These are phyloP conservation scores for Cavenderia fasciculata DNA, from an alignment of 78 protist genomes.

Conservation along the genomic window DNA sequence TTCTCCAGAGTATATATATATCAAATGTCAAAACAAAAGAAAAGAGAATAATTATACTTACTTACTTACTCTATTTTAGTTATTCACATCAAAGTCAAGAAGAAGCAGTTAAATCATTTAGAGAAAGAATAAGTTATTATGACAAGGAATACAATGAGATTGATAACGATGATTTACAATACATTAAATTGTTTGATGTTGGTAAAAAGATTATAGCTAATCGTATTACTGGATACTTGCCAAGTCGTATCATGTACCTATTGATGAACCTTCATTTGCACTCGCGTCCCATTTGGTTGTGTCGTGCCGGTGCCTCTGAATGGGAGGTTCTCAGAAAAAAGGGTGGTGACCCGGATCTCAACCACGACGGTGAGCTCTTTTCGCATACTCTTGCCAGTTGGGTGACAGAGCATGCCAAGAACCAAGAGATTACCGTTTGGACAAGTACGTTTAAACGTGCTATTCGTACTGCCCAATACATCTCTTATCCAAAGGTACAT, in stretches of 20 bases:
- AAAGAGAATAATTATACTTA: not conserved
- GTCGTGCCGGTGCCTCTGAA: constrained; percentile 58
- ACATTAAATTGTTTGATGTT: constrained; percentile 59
- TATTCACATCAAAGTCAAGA: constrained; percentile 35
- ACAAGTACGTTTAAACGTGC: constrained; percentile 82
- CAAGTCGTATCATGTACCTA: constrained; percentile 81
- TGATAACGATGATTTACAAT: constrained; percentile 43
- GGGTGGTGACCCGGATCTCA: constrained; percentile 94
- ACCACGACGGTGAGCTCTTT: constrained; percentile 80
- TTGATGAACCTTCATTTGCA: constrained; percentile 88
- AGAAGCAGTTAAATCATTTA: constrained; percentile 84
- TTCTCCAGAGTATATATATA: constrained; percentile 78
- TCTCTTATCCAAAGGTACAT: constrained; percentile 75
- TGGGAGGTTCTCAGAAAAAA: constrained; percentile 66
- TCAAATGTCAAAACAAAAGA: too few species aligned
- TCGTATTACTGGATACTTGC: constrained; percentile 80
- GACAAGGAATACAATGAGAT: constrained; percentile 76
- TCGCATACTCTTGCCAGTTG: constrained; percentile 77
- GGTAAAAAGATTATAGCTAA: constrained; percentile 74
- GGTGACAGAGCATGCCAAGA: constrained; percentile 46
- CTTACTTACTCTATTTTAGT: not conserved
- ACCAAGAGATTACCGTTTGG: constrained; percentile 82
- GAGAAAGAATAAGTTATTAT: constrained; percentile 76
- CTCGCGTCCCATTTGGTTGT: constrained; percentile 83
- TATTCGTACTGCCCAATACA: constrained; percentile 75